Conservation (phyloP, 176 grass and related monocot genomes). For the Rhynchospora pubera region DNA sequence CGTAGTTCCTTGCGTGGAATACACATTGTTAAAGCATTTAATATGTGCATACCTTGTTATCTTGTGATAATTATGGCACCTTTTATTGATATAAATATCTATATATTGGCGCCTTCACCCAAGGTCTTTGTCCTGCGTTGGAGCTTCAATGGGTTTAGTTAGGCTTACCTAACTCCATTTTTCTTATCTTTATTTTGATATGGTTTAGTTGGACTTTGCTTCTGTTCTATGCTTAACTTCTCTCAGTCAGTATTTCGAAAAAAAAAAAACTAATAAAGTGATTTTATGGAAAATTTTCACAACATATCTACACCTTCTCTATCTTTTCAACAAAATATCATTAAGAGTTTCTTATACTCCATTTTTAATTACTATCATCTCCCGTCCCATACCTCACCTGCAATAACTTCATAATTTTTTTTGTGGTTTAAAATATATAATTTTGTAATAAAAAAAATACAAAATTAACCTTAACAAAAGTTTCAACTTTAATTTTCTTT, state of each 20-base stretch:
- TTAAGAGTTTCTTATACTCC: too few species aligned
- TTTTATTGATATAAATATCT: constrained; percentile 7
- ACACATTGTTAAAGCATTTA: constrained; percentile 4
- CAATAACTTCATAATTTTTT: too few species aligned
- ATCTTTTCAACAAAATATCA: too few species aligned
- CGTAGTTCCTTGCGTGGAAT: constrained; percentile 13
- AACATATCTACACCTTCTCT: too few species aligned
- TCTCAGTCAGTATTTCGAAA: background rate
- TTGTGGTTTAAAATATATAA: too few species aligned
- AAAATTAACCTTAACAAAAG: too few species aligned
- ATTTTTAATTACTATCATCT: too few species aligned
- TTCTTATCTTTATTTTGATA: constrained; percentile 1
- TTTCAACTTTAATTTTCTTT: too few species aligned
- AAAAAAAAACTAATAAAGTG: background rate
- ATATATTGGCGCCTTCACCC: background rate
- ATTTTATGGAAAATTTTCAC: background rate
- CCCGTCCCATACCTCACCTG: too few species aligned
- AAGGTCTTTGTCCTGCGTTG: background rate
- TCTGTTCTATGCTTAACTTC: background rate
- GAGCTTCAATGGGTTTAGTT: constrained; percentile 7
- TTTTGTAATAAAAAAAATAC: too few species aligned
- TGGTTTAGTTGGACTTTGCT: background rate
- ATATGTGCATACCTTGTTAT: constrained; percentile 8
- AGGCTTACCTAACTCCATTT: constrained; percentile 16
- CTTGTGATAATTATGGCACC: constrained; percentile 8